Conservation (phyloP, 768 basidiomycete species). For the Suillus lakei region DNA sequence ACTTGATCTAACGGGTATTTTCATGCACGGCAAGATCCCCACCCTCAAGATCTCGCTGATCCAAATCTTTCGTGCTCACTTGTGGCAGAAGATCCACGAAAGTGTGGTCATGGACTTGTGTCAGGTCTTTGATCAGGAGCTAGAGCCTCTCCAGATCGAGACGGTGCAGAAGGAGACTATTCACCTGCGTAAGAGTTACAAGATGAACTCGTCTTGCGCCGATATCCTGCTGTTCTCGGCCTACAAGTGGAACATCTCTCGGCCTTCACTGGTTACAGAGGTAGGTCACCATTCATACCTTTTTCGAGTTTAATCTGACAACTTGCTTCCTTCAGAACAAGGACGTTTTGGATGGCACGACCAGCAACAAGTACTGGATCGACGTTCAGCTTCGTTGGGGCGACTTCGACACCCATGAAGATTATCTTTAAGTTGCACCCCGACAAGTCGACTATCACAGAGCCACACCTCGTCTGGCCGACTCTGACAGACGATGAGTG, state of each 20-base stretch:
- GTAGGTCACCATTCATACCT: slow-evolving; percentile 45
- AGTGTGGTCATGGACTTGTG: slow-evolving; percentile 96
- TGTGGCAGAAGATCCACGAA: slow-evolving; percentile 99
- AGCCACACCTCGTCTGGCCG: slow-evolving; percentile 98
- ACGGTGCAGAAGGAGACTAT: slow-evolving; percentile 99
- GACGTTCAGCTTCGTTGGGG: slow-evolving; percentile 97
- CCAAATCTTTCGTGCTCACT: slow-evolving; percentile 99
- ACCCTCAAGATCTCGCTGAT: slow-evolving; percentile 99
- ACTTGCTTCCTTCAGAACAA: slow-evolving; percentile 61
- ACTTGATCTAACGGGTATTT: slow-evolving; percentile 95
- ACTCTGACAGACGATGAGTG: slow-evolving; percentile 92
- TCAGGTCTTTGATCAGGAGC: slow-evolving; percentile 98
- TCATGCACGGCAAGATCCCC: slow-evolving; percentile 97
- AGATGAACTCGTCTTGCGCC: slow-evolving; percentile 99
- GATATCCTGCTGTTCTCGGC: slow-evolving; percentile 97
- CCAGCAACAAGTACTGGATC: slow-evolving; percentile 98
- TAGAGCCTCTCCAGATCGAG: slow-evolving; percentile 98
- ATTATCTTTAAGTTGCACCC: slow-evolving; percentile 93
- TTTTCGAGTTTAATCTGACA: slow-evolving; percentile 6
- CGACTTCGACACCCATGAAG: slow-evolving; percentile 98
- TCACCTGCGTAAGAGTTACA: slow-evolving; percentile 99
- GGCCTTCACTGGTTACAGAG: slow-evolving; percentile 94
- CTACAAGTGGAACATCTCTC: slow-evolving; percentile 97
- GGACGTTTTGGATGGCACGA: slow-evolving; percentile 96
- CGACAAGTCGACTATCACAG: slow-evolving; percentile 95